phyloP scores from a whole-genome alignment of 768 basidiomycete genomes.

The Omphalotus guepiniiformis region DNA sequence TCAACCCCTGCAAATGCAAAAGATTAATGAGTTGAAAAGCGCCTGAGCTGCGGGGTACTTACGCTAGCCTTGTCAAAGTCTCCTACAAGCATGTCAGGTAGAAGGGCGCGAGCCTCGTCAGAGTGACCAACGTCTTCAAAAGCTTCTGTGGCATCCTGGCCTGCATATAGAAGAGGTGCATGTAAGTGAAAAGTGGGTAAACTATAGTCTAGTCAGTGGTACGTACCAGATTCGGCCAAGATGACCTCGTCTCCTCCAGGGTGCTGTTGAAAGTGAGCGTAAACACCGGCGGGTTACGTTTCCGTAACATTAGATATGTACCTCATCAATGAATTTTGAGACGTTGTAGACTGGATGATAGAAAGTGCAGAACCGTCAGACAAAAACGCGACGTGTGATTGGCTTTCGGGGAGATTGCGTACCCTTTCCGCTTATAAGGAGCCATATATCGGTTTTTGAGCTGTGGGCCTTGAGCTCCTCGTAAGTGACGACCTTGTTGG shows the following conservation, averaged over 20 bases:
- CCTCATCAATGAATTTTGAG: constrained; percentile 94
- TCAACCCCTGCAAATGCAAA: constrained; percentile 37
- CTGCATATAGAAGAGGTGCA: constrained; percentile 34
- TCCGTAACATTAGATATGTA: constrained; percentile 25
- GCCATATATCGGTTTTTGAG: constrained; percentile 70
- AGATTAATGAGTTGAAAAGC: constrained; percentile 2
- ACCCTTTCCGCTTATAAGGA: constrained; percentile 88
- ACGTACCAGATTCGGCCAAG: constrained; percentile 83
- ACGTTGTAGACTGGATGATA: constrained; percentile 91
- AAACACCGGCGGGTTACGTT: neutral
- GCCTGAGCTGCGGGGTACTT: constrained; percentile 23
- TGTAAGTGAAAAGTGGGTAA: constrained; percentile 5
- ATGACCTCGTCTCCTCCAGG: constrained; percentile 99
- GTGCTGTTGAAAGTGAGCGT: constrained; percentile 47
- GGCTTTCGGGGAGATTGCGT: constrained; percentile 20
- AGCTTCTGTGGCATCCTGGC: constrained; percentile 94
- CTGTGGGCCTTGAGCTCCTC: constrained; percentile 78
- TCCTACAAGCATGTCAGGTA: constrained; percentile 77
- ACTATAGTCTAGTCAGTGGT: constrained; percentile 18
- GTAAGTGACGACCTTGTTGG: constrained; percentile 58
- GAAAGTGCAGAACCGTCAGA: constrained; percentile 18
- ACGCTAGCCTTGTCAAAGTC: constrained; percentile 73
- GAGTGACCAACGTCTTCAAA: constrained; percentile 99
- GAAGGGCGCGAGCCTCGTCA: constrained; percentile 88
- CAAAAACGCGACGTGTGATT: constrained; percentile 32